Percentiles rank a stretch among this genome's conserved stretches.
Evolutionary conservation across 2,329 filamentous ascomycete species (phyloP).

Genomic region (Beauveria scarabaeidicola): DNA sequence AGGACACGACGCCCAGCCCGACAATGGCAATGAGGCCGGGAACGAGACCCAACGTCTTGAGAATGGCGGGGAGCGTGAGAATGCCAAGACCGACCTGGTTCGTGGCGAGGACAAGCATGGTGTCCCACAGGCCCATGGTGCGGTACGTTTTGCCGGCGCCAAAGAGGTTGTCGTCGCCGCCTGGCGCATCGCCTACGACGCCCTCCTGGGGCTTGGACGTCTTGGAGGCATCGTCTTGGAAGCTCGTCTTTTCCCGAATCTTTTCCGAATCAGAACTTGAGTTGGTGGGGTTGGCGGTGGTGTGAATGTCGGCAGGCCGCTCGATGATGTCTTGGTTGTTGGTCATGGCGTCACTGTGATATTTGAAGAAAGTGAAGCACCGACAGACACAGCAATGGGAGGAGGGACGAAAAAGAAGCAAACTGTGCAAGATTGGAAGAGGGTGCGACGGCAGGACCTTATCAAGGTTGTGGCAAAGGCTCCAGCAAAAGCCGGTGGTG

Average conservation of each 20-base stretch:
- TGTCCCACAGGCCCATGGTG: conserved; percentile 27
- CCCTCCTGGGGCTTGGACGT: conserved; percentile 4
- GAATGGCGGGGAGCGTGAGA: conserved; percentile 65
- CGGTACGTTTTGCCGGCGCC: conserved; percentile 22
- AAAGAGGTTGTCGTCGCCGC: conserved; percentile 7
- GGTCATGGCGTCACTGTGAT: background rate
- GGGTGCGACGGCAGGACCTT: background rate
- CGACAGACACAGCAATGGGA: background rate
- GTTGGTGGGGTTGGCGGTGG: background rate
- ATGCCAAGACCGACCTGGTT: conserved; percentile 31
- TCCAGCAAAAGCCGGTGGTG: conserved; percentile 2
- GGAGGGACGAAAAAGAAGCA: background rate
- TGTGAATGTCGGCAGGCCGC: background rate
- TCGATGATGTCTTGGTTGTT: background rate
- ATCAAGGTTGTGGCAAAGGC: background rate
- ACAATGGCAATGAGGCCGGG: conserved; percentile 61
- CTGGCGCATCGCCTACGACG: background rate
- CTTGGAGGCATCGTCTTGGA: conserved; percentile 7
- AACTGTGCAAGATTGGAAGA: background rate
- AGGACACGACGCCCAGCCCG: conserved; percentile 56
- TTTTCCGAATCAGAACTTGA: background rate
- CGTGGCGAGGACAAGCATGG: conserved; percentile 24
- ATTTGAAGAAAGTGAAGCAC: background rate
- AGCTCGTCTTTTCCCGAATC: conserved; percentile 8
- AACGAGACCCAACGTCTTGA: conserved; percentile 58